Evolutionary conservation across 2,329 filamentous ascomycete genomes (phyloP), one percentile per base, ranked within the genome.

Genomic region (Orbilia blumenaviensis): DNA sequence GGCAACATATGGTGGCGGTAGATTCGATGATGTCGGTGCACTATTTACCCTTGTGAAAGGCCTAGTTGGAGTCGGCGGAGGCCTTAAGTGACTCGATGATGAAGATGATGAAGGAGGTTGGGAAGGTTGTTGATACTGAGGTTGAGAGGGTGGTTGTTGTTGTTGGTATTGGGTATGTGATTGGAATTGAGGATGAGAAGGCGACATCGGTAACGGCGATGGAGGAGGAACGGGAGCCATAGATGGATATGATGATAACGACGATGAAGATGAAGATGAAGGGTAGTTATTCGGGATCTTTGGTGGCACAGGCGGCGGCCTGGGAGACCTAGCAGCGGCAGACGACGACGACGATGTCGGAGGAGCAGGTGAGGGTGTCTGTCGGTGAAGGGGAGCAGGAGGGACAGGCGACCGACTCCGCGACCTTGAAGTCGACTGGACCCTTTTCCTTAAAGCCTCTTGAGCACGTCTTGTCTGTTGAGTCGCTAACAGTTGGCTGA

Each of bases 401-500:
- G 84, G 78, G 85, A 85, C 42, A 86, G 90, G 36, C 90, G 90
- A 60, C 86, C 85, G 41, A 76, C 86, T 86, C 32, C 86, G 85
- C 34, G 88, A 86, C 77, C 87, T 86, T 34, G 89, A 89, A 66
- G 86, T 85, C 38, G 86, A 85, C 38, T 77, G 73, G 29, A 77
- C 73, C 50, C 73, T 61, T 77, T 77, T 77, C 52, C 73, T 66
- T 12, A 77, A 44, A 85, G 85, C 79, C 89, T 88, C 80, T 91
- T 89, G 60, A 97, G 86, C 78, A 94, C 92, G 82, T 92, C 94
- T 86, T 97, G 89, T 83, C 93, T 89, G 85, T 92, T 94, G 72
- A 71, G 92, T 93, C 82, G 92, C 91, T 81, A 98, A 87, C 76
- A 96, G 85, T 78, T 93, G 91, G 82, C 96, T 92, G 83, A 97